Percentiles rank a stretch among this genome's conserved stretches.
phyloP scores from a whole-genome alignment of 2,329 filamentous ascomycete genomes.

The Talaromyces sp. region DNA sequence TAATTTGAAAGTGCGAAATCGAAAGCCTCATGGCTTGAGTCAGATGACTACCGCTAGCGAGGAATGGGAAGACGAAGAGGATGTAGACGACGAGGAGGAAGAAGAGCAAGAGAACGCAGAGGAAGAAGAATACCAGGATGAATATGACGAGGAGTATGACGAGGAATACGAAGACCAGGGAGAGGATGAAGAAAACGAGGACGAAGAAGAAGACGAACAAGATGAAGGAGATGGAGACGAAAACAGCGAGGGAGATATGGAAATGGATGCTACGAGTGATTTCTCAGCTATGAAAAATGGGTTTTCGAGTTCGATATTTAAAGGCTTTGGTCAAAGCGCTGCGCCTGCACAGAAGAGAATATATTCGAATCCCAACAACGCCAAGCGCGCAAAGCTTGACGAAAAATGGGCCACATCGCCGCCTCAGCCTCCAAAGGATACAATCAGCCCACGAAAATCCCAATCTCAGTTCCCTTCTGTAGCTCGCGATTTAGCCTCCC shows the following conservation, averaged over 20 bases:
- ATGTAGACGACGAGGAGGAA: not conserved
- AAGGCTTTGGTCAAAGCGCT: slow-evolving; percentile 14
- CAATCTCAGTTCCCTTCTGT: slow-evolving; percentile 64
- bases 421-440: slow-evolving; percentile 29
- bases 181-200: slow-evolving; percentile 1
- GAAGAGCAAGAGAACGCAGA: slow-evolving; percentile 10
- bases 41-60: slow-evolving; percentile 14
- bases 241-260: slow-evolving; percentile 31
- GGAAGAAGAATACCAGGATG: slow-evolving; percentile 17
- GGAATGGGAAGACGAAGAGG: slow-evolving; percentile 15
- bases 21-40: slow-evolving; percentile 14
- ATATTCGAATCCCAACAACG: slow-evolving; percentile 40
- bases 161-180: slow-evolving; percentile 25
- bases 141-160: slow-evolving; percentile 16
- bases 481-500: slow-evolving; percentile 63
- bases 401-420: slow-evolving; percentile 35
- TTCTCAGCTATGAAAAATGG: slow-evolving; percentile 19
- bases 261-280: slow-evolving; percentile 20
- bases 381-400: slow-evolving; percentile 40
- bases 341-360: slow-evolving; percentile 28
- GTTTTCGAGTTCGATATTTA: slow-evolving; percentile 31
- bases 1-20: slow-evolving; percentile 13
- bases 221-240: slow-evolving; percentile 34
- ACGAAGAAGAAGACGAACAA: slow-evolving; percentile 8
- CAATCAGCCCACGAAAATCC: slow-evolving; percentile 38